phyloP scores from a whole-genome alignment of 805 yeast genomes.

The Candida takata region DNA sequence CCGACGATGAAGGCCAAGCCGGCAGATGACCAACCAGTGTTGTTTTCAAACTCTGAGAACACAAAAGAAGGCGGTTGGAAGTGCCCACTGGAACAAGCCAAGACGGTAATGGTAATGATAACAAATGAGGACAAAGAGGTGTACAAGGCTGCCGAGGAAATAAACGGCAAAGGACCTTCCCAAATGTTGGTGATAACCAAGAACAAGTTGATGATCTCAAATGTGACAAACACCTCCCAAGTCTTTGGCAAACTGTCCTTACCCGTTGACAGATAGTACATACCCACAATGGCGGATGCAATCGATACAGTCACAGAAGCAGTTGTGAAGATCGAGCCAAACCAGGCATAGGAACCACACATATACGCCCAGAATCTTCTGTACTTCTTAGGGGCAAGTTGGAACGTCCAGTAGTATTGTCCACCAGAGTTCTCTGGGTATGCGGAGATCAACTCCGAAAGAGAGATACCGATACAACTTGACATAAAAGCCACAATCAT shows the following conservation, averaged over 20 bases:
- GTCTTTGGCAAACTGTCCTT: slow-evolving; percentile 31
- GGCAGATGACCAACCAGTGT: slow-evolving; percentile 52
- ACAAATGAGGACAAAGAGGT: slow-evolving; percentile 45
- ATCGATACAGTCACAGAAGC: slow-evolving; percentile 53
- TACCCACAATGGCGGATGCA: slow-evolving; percentile 45
- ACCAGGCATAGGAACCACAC: slow-evolving; percentile 59
- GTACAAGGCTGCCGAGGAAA: slow-evolving; percentile 44
- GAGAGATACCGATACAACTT: slow-evolving; percentile 39
- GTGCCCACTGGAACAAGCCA: slow-evolving; percentile 45
- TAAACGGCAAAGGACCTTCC: slow-evolving; percentile 43
- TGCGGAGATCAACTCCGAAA: slow-evolving; percentile 47
- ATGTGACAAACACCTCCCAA: slow-evolving; percentile 51
- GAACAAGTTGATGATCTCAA: slow-evolving; percentile 37
- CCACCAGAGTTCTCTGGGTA: slow-evolving; percentile 52
- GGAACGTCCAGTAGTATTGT: slow-evolving; percentile 52
- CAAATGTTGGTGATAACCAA: slow-evolving; percentile 42
- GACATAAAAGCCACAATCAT: slow-evolving; percentile 43
- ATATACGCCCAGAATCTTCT: slow-evolving; percentile 38
- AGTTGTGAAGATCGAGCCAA: slow-evolving; percentile 54
- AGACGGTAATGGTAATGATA: slow-evolving; percentile 45
- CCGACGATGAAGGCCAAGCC: slow-evolving; percentile 66
- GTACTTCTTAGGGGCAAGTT: slow-evolving; percentile 39
- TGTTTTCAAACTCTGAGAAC: slow-evolving; percentile 45
- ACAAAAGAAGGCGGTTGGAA: slow-evolving; percentile 47
- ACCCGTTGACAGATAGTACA: slow-evolving; percentile 32